Percentiles rank a stretch among this genome's conserved stretches.
These are phyloP conservation scores for Tillandsia fasciculata DNA, from an alignment of 176 grass and related monocot genomes.

Conservation along the genomic window DNA sequence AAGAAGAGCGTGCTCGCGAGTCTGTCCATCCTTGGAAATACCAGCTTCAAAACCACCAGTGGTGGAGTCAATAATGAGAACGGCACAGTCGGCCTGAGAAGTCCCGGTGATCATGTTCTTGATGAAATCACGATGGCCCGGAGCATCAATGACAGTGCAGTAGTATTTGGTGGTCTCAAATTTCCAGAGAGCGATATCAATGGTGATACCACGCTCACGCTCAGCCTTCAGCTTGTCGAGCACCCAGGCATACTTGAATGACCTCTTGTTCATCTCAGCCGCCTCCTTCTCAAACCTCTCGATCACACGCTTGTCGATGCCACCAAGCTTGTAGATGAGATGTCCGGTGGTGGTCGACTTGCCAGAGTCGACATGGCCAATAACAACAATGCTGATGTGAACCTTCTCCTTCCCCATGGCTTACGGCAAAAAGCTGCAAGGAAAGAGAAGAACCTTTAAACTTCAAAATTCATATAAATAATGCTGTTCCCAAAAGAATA, in stretches of 20 bases:
- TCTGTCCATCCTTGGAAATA: conserved; percentile 16
- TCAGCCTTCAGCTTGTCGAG: conserved; percentile 20
- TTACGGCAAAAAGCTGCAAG: background rate
- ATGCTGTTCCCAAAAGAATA: background rate
- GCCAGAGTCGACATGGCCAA: conserved; percentile 10
- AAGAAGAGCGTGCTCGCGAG: conserved; percentile 14
- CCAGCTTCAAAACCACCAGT: conserved; percentile 18
- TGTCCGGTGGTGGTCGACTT: conserved; percentile 15
- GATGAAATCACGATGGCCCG: conserved; percentile 16
- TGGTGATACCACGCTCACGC: conserved; percentile 17
- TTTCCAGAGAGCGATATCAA: conserved; percentile 17
- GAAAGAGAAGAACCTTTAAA: background rate
- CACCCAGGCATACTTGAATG: conserved; percentile 19
- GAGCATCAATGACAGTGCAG: conserved; percentile 17
- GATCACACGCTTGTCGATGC: conserved; percentile 17
- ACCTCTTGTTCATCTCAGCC: conserved; percentile 22
- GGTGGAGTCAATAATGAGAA: conserved; percentile 14
- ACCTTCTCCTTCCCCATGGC: conserved; percentile 3
- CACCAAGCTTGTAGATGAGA: conserved; percentile 12
- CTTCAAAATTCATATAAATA: background rate
- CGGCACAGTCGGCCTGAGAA: conserved; percentile 17
- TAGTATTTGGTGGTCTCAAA: conserved; percentile 15
- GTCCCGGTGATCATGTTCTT: conserved; percentile 18
- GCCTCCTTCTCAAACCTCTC: conserved; percentile 21
- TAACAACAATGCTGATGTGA: conserved; percentile 1